Evolutionary conservation across 1,139 yeast species (phyloP).

Genomic region (Diutina catenulata): DNA sequence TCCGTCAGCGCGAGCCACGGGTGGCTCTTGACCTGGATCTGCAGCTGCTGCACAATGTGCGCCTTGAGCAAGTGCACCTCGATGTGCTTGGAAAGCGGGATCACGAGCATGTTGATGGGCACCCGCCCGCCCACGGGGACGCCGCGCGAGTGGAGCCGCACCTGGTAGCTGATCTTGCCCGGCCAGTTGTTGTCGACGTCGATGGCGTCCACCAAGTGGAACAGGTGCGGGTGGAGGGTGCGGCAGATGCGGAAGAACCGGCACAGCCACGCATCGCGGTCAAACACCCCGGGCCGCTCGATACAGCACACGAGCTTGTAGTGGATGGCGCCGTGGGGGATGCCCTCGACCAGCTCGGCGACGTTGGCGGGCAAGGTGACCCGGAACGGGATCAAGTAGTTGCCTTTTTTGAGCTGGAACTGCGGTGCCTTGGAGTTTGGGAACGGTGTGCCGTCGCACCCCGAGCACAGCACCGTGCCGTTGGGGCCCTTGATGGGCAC

Average conservation of each 20-base stretch:
- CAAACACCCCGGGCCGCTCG: constrained; percentile 38
- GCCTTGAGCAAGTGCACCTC: constrained; percentile 2
- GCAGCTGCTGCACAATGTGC: neutral
- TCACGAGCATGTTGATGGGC: constrained; percentile 39
- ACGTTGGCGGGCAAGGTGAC: constrained; percentile 43
- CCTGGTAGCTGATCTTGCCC: constrained; percentile 51
- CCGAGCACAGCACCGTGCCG: neutral
- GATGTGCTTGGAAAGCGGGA: constrained; percentile 52
- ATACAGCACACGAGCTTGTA: constrained; percentile 44
- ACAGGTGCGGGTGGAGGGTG: constrained; percentile 40
- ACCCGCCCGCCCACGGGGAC: constrained; percentile 49
- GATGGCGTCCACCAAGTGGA: constrained; percentile 41
- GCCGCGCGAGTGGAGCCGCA: constrained; percentile 42
- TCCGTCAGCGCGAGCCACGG: neutral
- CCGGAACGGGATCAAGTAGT: constrained; percentile 54
- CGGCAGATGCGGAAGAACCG: constrained; percentile 29
- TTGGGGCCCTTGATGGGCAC: neutral
- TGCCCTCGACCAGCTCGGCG: constrained; percentile 36
- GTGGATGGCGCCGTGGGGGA: constrained; percentile 36
- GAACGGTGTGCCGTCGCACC: constrained; percentile 32
- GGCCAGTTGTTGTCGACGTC: constrained; percentile 57
- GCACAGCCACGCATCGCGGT: constrained; percentile 19
- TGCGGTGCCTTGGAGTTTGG: constrained; percentile 13
- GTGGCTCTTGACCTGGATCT: neutral
- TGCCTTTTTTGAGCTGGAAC: constrained; percentile 50